Evolutionary conservation across 352 stramenopile species (phyloP).

Genomic region (Elongisporangium undulatum): DNA sequence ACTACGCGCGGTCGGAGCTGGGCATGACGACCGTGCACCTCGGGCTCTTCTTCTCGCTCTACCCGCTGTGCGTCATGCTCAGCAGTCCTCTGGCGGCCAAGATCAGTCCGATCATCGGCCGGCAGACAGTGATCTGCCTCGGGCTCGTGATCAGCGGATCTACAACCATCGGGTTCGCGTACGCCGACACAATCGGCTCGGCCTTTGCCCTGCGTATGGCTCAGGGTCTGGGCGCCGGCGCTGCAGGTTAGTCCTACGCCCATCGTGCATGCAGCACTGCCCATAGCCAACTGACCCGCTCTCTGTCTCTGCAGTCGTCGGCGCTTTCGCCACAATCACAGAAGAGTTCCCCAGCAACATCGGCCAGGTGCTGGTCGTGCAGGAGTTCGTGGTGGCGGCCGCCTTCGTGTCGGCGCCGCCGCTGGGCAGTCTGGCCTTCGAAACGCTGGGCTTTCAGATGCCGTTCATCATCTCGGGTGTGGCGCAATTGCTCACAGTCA

Average conservation of each 20-base stretch:
- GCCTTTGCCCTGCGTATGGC: slow-evolving; percentile 50
- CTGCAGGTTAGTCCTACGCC: slow-evolving; percentile 22
- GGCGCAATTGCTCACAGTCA: slow-evolving; percentile 53
- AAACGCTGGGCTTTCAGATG: slow-evolving; percentile 45
- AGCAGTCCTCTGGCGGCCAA: slow-evolving; percentile 52
- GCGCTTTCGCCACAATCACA: slow-evolving; percentile 57
- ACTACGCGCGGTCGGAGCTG: slow-evolving; percentile 40
- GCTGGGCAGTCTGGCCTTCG: slow-evolving; percentile 51
- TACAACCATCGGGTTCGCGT: slow-evolving; percentile 65
- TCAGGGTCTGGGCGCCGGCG: slow-evolving; percentile 54
- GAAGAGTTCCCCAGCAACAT: slow-evolving; percentile 54
- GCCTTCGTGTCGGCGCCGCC: slow-evolving; percentile 59
- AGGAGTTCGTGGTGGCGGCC: slow-evolving; percentile 64
- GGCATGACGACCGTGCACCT: slow-evolving; percentile 43
- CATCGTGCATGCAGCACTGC: background rate
- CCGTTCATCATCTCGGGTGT: slow-evolving; percentile 58
- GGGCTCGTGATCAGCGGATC: slow-evolving; percentile 57
- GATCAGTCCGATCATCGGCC: slow-evolving; percentile 35
- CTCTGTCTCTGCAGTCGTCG: slow-evolving; percentile 33
- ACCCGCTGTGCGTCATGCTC: slow-evolving; percentile 73
- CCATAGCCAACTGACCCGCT: slow-evolving; percentile 3
- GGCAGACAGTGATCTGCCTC: slow-evolving; percentile 65
- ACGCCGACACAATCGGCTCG: slow-evolving; percentile 17
- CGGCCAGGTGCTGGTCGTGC: slow-evolving; percentile 50
- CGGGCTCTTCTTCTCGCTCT: slow-evolving; percentile 69